Evolutionary conservation across 2,329 filamentous ascomycete species (phyloP).

Genomic region (Zasmidium cellare): DNA sequence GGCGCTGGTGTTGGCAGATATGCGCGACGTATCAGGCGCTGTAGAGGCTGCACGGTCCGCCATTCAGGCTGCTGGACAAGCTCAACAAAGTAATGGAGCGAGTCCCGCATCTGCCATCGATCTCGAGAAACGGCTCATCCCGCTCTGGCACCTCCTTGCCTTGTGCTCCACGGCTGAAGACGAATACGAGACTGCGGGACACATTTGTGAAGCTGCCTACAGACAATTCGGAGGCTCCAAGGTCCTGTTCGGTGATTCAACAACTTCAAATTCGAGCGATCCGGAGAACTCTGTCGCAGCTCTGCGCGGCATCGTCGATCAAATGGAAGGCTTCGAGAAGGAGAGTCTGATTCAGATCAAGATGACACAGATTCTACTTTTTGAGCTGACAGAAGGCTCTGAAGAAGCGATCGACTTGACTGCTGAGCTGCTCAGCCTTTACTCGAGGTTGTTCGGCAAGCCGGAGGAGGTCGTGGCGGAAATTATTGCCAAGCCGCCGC

Average conservation of each 20-base stretch:
- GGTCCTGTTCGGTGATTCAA: constrained; percentile 66
- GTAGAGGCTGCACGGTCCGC: constrained; percentile 80
- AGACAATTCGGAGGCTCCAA: constrained; percentile 78
- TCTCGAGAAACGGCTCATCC: constrained; percentile 67
- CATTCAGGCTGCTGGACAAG: constrained; percentile 53
- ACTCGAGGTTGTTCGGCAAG: constrained; percentile 75
- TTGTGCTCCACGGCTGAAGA: constrained; percentile 83
- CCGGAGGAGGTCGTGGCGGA: constrained; percentile 39
- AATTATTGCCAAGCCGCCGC: constrained; percentile 47
- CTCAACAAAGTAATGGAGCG: constrained; percentile 20
- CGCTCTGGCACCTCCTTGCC: constrained; percentile 88
- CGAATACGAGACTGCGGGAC: constrained; percentile 76
- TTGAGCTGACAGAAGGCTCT: constrained; percentile 81
- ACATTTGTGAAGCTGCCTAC: constrained; percentile 85
- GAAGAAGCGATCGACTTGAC: constrained; percentile 85
- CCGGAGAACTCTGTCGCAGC: constrained; percentile 14
- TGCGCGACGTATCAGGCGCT: constrained; percentile 74
- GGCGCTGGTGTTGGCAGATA: constrained; percentile 83
- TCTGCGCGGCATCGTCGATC: constrained; percentile 63
- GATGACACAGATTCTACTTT: constrained; percentile 85
- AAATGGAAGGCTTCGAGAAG: constrained; percentile 82
- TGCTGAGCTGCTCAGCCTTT: constrained; percentile 79
- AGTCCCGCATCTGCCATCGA: constrained; percentile 17
- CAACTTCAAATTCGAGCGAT: constrained; percentile 36
- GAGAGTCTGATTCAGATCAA: constrained; percentile 89